Evolutionary conservation across 1,139 yeast species (phyloP).

Genomic region (Pichia sp.): DNA sequence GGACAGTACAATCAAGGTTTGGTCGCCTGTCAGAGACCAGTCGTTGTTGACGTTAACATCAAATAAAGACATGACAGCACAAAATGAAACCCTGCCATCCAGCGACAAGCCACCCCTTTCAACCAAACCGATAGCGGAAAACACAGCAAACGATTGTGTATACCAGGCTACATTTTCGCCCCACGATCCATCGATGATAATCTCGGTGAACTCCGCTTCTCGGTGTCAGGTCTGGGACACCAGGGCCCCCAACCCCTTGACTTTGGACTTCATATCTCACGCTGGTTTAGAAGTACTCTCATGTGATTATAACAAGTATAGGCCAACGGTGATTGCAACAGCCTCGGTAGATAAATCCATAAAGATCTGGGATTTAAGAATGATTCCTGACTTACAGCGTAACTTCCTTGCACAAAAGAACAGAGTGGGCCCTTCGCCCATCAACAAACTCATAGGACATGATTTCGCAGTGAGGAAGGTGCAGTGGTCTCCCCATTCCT

Average conservation of each 20-base stretch:
- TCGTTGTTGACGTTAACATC: conserved; percentile 59
- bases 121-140: conserved; percentile 29
- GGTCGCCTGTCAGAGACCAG: conserved; percentile 58
- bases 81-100: conserved; percentile 24
- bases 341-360: conserved; percentile 87
- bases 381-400: conserved; percentile 40
- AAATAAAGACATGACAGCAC: conserved; percentile 34
- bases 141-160: conserved; percentile 49
- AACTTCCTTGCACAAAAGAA: conserved; percentile 40
- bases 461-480: conserved; percentile 82
- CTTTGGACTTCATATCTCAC: conserved; percentile 63
- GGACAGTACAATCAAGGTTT: conserved; percentile 84
- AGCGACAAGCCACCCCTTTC: conserved; percentile 24
- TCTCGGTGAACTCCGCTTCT: conserved; percentile 79
- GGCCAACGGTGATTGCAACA: conserved; percentile 72
- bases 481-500: conserved; percentile 84
- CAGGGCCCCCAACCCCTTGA: conserved; percentile 63
- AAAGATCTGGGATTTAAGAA: conserved; percentile 83
- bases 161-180: conserved; percentile 85
- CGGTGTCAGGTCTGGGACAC: conserved; percentile 80
- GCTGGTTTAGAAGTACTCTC: conserved; percentile 76
- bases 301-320: conserved; percentile 89
- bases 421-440: conserved; percentile 60
- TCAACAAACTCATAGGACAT: conserved; percentile 80
- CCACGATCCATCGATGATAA: conserved; percentile 66